phyloP scores from a whole-genome alignment of 2,329 filamentous ascomycete genomes.

The Colletotrichum coccodes region DNA sequence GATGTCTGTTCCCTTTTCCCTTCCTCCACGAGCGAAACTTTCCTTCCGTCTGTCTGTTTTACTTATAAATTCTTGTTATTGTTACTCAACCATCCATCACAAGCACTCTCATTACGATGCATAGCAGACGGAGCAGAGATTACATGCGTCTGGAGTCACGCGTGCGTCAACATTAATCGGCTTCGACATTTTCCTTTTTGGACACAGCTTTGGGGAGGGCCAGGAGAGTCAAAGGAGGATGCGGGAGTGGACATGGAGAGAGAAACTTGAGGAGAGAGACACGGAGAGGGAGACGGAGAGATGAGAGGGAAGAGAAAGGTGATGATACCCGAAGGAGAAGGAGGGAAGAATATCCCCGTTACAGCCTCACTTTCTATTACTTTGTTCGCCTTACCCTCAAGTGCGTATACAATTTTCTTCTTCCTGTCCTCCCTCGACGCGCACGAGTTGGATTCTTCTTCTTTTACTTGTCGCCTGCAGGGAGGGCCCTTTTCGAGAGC shows the following conservation, averaged over 20 bases:
- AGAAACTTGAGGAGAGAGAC: not conserved
- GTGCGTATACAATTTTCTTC: not conserved
- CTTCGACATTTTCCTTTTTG: not conserved
- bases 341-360: not conserved
- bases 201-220: not conserved
- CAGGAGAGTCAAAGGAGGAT: not conserved
- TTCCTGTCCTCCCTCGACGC: not conserved
- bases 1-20: not conserved
- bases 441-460: not conserved
- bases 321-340: conserved; percentile 25
- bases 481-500: not conserved
- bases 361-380: not conserved
- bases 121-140: conserved; percentile 21
- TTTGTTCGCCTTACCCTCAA: not conserved
- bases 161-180: not conserved
- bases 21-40: not conserved
- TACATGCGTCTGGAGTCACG: conserved; percentile 2
- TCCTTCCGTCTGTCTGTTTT: not conserved
- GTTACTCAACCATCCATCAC: not conserved
- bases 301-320: not conserved
- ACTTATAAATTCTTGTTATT: not conserved
- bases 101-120: conserved; percentile 22
- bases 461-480: not conserved
- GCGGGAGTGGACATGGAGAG: not conserved
- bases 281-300: not conserved